A percentile compares a stretch with the other conserved stretches of the same genome.
phyloP scores from a whole-genome alignment of 441 rosid species.

The Arabidopsis lyrata region DNA sequence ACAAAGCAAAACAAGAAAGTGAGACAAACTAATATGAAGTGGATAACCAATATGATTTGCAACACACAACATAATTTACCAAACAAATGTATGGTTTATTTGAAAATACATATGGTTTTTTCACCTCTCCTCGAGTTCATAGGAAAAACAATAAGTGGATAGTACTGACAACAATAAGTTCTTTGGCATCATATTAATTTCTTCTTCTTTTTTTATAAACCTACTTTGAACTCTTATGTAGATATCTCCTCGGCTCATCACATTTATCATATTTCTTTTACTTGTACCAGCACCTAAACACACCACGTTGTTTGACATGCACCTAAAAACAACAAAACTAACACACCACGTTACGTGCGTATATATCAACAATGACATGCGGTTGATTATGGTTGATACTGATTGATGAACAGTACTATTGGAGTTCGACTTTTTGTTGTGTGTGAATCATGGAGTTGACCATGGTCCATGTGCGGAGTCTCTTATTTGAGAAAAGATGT shows the following conservation, averaged over 20 bases:
- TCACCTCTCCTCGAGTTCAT: conserved; percentile 1
- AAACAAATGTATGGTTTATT: conserved; percentile 7
- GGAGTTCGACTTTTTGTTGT: neutral
- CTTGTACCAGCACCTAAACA: too few relatives aligned
- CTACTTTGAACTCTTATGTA: too few relatives aligned
- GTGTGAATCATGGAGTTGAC: neutral
- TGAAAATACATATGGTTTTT: neutral
- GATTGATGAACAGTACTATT: neutral
- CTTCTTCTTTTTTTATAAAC: too few relatives aligned
- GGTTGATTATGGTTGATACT: too few relatives aligned
- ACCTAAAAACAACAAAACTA: too few relatives aligned
- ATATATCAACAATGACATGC: too few relatives aligned
- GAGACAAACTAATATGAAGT: conserved; percentile 6
- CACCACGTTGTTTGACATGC: too few relatives aligned
- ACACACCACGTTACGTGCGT: too few relatives aligned
- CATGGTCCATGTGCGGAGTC: neutral
- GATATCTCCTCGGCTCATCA: too few relatives aligned
- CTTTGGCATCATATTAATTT: too few relatives aligned
- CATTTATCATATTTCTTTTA: too few relatives aligned
- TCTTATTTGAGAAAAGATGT: neutral
- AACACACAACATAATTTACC: neutral
- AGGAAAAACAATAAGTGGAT: neutral
- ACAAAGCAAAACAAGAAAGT: conserved; percentile 11
- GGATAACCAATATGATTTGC: conserved; percentile 3
- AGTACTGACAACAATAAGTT: too few relatives aligned